Evolutionary conservation across 176 grass and related monocot species (phyloP), one percentile per base, ranked within the genome.

Genomic region (Carex scoparia): DNA sequence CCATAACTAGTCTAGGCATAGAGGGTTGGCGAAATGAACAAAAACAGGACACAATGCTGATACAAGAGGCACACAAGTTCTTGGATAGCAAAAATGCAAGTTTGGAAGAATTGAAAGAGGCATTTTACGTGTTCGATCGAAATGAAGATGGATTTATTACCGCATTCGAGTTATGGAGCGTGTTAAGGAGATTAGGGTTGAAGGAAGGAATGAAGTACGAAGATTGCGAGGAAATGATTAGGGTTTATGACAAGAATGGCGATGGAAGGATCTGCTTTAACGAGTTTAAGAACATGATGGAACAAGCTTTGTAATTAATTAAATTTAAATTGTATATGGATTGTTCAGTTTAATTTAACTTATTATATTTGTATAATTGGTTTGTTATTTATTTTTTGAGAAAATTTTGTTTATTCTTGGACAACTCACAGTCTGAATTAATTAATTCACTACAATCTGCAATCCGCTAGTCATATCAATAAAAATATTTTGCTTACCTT

Each of bases 71-170:
- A 58, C 63, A 86, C 16, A 80, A 82, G n/a, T 35, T 97, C 28
- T 48, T 85, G 85, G 84, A 86, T 61, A 57, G 78, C 61, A 94
- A 93, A 87, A 81, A 76, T 46, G 95, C 91, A 5, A 84, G 84
- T 38, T 60, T 91, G 63, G 80, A 69, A 8, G 95, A 97, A 82
- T 86, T 97, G 79, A 13, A 85, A 74, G 87, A 89, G 79, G 92
- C 95, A 13, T 98, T 98, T 78, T 61, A 57, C 10, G 91, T 98
- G 89, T 98, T 98, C 81, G 95, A 98, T 67, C 67, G 84, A 42
- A 86, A 94, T 74, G 91, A 88, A 62, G 95, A 98, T 63, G 95
- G 95, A n/a, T 90, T 85, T 65, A 89, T 98, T 42, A 35, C 33
- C 75, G 54, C 93, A 4, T 85, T 10, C 10, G 95, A 94, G 86